A percentile compares a stretch with the other conserved stretches of the same genome.
These are phyloP conservation scores for Starmerella riodocensis DNA, from an alignment of 805 yeast species.

Conservation along the genomic window DNA sequence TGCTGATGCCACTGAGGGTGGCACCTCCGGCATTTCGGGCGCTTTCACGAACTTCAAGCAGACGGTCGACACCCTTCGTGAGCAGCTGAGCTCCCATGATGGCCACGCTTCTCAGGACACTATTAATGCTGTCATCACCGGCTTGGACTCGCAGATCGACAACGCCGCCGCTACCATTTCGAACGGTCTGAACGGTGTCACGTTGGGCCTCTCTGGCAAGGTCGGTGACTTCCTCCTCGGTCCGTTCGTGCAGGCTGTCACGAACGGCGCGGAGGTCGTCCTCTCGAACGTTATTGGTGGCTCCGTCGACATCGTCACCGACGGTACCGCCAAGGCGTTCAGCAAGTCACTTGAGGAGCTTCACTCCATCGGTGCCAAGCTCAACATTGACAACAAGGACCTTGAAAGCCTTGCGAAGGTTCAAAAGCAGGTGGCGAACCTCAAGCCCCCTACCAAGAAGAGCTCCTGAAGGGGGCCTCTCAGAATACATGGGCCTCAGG, in stretches of 20 bases:
- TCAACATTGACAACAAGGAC: constrained; percentile 7
- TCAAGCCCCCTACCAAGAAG: constrained; percentile 3
- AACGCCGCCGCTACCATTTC: constrained; percentile 21
- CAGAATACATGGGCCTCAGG: too few species aligned
- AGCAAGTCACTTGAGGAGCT: constrained; percentile 18
- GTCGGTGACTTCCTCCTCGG: constrained; percentile 22
- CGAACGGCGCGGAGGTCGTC: constrained; percentile 26
- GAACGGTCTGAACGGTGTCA: constrained; percentile 14
- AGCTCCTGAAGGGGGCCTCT: too few species aligned
- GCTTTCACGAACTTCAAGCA: constrained; percentile 18
- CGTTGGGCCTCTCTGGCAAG: constrained; percentile 22
- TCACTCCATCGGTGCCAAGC: constrained; percentile 19
- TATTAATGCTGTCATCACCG: constrained; percentile 23
- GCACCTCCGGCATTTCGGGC: constrained; percentile 12
- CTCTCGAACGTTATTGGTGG: constrained; percentile 23
- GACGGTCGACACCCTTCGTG: constrained; percentile 16
- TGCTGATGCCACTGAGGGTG: neutral
- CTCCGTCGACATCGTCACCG: constrained; percentile 21
- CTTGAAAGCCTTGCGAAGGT: constrained; percentile 11
- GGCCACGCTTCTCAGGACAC: constrained; percentile 21
- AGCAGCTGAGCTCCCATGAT: constrained; percentile 14
- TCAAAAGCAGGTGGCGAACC: constrained; percentile 17
- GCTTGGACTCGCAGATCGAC: constrained; percentile 27
- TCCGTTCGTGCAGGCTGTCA: constrained; percentile 24
- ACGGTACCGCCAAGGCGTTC: constrained; percentile 21